Evolutionary conservation across 2,329 filamentous ascomycete genomes (phyloP).

Genomic region (Epichloe hybrida): DNA sequence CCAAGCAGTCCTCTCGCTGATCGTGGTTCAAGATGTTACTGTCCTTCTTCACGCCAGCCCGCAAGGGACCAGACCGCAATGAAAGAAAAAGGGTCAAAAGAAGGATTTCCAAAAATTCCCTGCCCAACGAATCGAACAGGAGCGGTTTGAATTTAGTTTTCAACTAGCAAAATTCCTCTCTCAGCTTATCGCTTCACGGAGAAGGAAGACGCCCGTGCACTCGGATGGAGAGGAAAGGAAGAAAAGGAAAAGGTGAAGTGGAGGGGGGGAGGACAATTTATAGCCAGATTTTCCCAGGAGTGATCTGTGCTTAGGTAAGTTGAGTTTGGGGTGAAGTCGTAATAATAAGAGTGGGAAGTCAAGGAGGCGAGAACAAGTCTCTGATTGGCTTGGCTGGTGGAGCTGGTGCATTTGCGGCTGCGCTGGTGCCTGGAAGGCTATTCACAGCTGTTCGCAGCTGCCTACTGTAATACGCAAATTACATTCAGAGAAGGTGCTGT

Average conservation of each 20-base stretch:
- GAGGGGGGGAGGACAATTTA: slow-evolving; percentile 17
- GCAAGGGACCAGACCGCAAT: slow-evolving; percentile 21
- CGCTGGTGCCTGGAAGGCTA: neutral
- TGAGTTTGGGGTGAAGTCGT: neutral
- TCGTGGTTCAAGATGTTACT: neutral
- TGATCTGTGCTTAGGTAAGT: slow-evolving; percentile 6
- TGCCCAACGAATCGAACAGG: slow-evolving; percentile 50
- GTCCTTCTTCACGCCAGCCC: slow-evolving; percentile 28
- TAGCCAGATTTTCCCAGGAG: slow-evolving; percentile 9
- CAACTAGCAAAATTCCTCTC: slow-evolving; percentile 83
- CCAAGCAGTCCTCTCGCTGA: neutral
- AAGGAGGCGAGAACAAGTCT: neutral
- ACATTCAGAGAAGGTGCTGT: neutral
- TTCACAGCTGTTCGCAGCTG: neutral
- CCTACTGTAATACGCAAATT: neutral
- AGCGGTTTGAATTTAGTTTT: slow-evolving; percentile 69
- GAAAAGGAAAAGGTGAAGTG: slow-evolving; percentile 21
- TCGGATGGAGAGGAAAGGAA: slow-evolving; percentile 38
- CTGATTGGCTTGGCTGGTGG: slow-evolving; percentile 2
- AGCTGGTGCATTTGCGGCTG: neutral
- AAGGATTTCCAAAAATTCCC: slow-evolving; percentile 57
- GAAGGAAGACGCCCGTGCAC: slow-evolving; percentile 55
- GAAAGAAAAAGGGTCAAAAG: slow-evolving; percentile 24
- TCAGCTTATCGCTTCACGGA: slow-evolving; percentile 51
- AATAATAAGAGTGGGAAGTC: too few species aligned